These are phyloP conservation scores for Colletotrichum siamense DNA, from an alignment of 2,329 filamentous ascomycete genomes.

Conservation along the genomic window DNA sequence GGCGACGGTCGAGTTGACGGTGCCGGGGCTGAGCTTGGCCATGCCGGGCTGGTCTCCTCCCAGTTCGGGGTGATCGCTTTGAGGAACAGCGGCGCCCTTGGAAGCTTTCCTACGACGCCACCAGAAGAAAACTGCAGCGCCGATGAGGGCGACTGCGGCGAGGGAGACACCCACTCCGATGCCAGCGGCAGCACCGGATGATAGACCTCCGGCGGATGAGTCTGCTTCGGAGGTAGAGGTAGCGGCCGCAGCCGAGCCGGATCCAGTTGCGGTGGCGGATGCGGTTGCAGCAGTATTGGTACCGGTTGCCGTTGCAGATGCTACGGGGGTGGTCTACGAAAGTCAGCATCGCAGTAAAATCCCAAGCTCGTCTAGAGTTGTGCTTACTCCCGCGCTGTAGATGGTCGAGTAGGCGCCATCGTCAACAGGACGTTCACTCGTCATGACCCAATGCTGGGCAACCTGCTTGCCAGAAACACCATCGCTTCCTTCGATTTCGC, in stretches of 20 bases:
- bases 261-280: background rate
- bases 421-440: conserved; percentile 32
- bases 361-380: accelerated
- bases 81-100: background rate
- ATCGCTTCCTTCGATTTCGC: conserved; percentile 23
- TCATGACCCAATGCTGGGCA: conserved; percentile 40
- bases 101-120: conserved; percentile 27
- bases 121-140: conserved; percentile 28
- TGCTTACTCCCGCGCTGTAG: conserved; percentile 30
- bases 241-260: background rate
- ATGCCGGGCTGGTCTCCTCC: background rate
- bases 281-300: background rate
- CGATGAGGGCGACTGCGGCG: conserved; percentile 28
- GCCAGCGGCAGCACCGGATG: conserved; percentile 33
- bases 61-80: background rate
- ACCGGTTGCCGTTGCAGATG: background rate
- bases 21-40: background rate
- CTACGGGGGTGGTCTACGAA: background rate
- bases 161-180: conserved; percentile 34
- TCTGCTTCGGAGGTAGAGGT: background rate
- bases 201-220: conserved; percentile 24
- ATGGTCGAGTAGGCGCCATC: conserved; percentile 37
- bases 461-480: conserved; percentile 26
- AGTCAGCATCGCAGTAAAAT: background rate
- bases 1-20: background rate